Evolutionary conservation across 2,329 filamentous ascomycete genomes (phyloP), one percentile per base, ranked within the genome.

Genomic region (Capronia coronata): DNA sequence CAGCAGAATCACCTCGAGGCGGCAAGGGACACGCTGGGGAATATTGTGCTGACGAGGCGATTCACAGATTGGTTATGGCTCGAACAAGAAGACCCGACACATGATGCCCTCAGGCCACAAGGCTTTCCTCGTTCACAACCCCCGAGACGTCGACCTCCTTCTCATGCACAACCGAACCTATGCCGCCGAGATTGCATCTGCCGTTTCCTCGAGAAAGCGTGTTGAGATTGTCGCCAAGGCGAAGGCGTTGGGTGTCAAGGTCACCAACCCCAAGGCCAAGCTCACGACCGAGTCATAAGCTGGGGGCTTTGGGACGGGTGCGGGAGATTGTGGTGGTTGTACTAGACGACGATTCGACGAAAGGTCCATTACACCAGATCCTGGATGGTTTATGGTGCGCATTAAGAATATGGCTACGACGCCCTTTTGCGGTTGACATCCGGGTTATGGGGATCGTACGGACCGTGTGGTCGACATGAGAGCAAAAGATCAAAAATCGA

Each of bases 101-200:
- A 84, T 97, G 84, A 94, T 89, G 81, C 93, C 93, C 72, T 95
- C 89, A 67, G 93, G 93, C 77, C 91, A 97, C 86, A 97, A 96
- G 84, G 87, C 91, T 63, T 98, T 98, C 86, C 83, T 97, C 71
- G 93, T 98, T 78, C 88, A 85, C 84, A 98, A 98, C 82, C 75
- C 82, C 75, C 82, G 84, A 72, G 93, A 98, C 66, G 84, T 98
- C 69, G 91, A 98, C 75, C 86, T 98, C 59, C 84, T 98, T 69
- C 81, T 98, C 67, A 98, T 98, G 93, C 93, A 98, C 86, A 97
- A 97, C 87, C 85, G 86, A 73, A 94, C 89, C 75, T 96, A 87
- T 77, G 93, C 93, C 72, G 93, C 93, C 71, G 93, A 98, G 83
- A 98, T 98, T 73, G 87, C 86, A 72, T 88, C 94, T 81, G 86